Percentiles rank a stretch among this genome's conserved stretches.
phyloP scores from a whole-genome alignment of 192 early-diverging fungal genomes.

The Linnemannia zychae region DNA sequence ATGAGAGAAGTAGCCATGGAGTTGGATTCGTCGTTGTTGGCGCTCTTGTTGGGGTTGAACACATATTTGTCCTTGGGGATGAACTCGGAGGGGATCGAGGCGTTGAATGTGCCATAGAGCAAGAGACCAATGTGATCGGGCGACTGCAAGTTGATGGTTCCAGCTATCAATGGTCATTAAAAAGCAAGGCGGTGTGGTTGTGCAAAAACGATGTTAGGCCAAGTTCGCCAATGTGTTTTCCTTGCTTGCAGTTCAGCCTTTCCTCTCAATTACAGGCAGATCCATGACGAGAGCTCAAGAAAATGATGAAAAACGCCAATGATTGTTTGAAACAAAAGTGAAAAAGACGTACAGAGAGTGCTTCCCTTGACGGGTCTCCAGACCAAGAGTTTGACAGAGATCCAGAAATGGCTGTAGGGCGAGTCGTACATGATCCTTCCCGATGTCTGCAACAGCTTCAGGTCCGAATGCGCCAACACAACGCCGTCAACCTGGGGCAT shows the following conservation, averaged over 20 bases:
- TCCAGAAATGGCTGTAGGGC: constrained; percentile 85
- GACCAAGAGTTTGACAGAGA: constrained; percentile 76
- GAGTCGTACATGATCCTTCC: constrained; percentile 86
- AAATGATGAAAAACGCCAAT: too few relatives aligned
- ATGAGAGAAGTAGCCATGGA: constrained; percentile 39
- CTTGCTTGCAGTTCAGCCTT: not conserved
- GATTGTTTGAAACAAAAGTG: not conserved
- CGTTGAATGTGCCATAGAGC: constrained; percentile 95
- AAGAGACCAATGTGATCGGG: constrained; percentile 95
- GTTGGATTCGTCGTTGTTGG: constrained; percentile 31
- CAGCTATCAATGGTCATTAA: constrained; percentile 58
- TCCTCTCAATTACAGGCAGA: not conserved
- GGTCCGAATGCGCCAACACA: constrained; percentile 83
- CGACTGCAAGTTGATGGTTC: constrained; percentile 92
- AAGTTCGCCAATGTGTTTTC: not conserved
- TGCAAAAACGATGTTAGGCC: not conserved
- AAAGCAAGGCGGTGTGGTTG: not conserved
- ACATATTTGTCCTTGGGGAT: constrained; percentile 83
- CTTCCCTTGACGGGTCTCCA: constrained; percentile 83
- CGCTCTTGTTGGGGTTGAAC: constrained; percentile 64
- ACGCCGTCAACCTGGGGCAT: constrained; percentile 91
- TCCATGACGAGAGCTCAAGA: not conserved
- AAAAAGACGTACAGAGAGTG: constrained; percentile 65
- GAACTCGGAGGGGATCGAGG: constrained; percentile 88
- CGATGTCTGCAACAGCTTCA: constrained; percentile 67